These are phyloP conservation scores for Rhodotorula sp. DNA, from an alignment of 1,284 basidiomycete species.

Conservation along the genomic window DNA sequence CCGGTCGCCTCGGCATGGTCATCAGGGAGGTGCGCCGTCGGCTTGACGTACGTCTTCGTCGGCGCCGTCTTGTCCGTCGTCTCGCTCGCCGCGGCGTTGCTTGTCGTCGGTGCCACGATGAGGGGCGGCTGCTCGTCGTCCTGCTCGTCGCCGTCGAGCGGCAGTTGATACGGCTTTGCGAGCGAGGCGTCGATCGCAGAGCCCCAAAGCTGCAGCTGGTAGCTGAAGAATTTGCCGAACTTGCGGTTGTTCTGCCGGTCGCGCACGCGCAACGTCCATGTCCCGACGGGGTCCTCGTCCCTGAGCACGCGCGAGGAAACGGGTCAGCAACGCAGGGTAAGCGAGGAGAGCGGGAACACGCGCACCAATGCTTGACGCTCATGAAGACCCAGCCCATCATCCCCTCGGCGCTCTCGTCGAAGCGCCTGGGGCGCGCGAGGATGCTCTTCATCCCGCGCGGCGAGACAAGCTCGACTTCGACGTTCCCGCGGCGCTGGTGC, in stretches of 20 bases:
- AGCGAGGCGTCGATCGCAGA: conserved; percentile 73
- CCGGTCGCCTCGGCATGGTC: conserved; percentile 66
- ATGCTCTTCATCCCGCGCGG: conserved; percentile 85
- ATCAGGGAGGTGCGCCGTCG: conserved; percentile 80
- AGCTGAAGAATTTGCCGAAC: conserved; percentile 81
- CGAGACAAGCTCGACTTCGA: conserved; percentile 85
- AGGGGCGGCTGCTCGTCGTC: conserved; percentile 13
- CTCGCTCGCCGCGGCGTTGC: conserved; percentile 6
- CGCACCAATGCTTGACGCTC: conserved; percentile 94
- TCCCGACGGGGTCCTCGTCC: conserved; percentile 90
- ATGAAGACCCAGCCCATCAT: conserved; percentile 96
- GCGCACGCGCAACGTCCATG: conserved; percentile 84
- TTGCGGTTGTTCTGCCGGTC: conserved; percentile 67
- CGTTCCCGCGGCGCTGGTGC: conserved; percentile 83
- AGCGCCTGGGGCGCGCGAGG: conserved; percentile 70
- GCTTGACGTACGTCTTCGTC: conserved; percentile 73
- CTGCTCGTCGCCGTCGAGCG: conserved; percentile 52
- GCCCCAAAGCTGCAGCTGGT: conserved; percentile 94
- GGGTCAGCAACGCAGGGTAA: neutral
- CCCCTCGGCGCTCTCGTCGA: conserved; percentile 70
- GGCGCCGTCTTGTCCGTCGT: conserved; percentile 15
- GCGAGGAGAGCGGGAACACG: conserved; percentile 44
- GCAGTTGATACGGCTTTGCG: conserved; percentile 63
- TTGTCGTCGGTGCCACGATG: conserved; percentile 49
- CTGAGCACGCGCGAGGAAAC: conserved; percentile 54